Percentiles rank a stretch among this genome's conserved stretches.
phyloP scores from a whole-genome alignment of 148 eudicot genomes.

The Agrostemma githago region DNA sequence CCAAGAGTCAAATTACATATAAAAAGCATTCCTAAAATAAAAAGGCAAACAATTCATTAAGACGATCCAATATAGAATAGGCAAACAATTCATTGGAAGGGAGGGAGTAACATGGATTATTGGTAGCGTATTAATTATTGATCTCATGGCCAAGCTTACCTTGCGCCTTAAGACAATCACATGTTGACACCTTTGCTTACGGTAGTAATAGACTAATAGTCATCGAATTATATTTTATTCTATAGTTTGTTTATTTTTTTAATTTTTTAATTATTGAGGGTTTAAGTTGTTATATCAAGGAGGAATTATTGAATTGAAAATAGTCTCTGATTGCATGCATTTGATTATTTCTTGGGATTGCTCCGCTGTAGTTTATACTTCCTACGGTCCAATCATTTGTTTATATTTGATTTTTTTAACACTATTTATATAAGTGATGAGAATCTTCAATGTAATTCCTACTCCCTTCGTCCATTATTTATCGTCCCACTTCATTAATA shows the following conservation, averaged over 20 bases:
- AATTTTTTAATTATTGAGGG: background rate
- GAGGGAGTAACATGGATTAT: too few relatives aligned
- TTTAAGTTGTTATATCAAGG: background rate
- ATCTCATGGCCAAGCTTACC: constrained; percentile 28
- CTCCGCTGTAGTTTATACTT: background rate
- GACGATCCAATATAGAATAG: too few relatives aligned
- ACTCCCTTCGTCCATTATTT: too few relatives aligned
- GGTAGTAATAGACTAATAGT: constrained; percentile 17
- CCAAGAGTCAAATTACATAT: too few relatives aligned
- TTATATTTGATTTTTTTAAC: too few relatives aligned
- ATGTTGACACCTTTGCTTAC: constrained; percentile 29
- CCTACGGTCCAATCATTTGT: too few relatives aligned
- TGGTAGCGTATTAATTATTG: background rate
- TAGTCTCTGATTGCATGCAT: constrained; percentile 2
- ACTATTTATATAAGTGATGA: too few relatives aligned
- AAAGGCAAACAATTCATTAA: too few relatives aligned
- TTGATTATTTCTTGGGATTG: constrained; percentile 9
- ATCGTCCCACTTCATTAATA: too few relatives aligned
- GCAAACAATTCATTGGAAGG: too few relatives aligned
- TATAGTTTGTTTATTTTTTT: background rate
- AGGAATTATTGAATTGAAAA: background rate
- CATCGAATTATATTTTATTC: background rate
- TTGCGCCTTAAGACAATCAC: constrained; percentile 49
- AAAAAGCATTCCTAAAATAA: too few relatives aligned
- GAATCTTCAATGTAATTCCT: too few relatives aligned